These are phyloP conservation scores for Pseudonectria foliicola DNA, from an alignment of 2,329 filamentous ascomycete genomes.

Conservation along the genomic window DNA sequence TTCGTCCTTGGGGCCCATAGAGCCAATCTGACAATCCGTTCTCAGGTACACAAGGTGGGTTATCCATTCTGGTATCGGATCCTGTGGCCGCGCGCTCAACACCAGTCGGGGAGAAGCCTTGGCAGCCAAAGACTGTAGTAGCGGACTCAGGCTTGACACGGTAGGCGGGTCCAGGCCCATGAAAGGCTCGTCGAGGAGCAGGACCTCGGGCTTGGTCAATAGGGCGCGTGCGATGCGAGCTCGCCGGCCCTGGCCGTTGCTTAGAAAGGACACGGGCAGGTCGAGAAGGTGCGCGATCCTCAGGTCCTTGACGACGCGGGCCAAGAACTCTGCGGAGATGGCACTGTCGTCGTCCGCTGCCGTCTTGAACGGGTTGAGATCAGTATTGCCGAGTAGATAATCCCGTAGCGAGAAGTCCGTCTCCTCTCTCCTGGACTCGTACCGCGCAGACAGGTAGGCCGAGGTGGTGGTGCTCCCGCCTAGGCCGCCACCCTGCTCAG, in stretches of 20 bases:
- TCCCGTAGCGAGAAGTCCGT: conserved; percentile 81
- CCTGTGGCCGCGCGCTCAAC: conserved; percentile 74
- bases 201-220: conserved; percentile 67
- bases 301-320: conserved; percentile 62
- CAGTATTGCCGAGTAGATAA: conserved; percentile 74
- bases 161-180: conserved; percentile 92
- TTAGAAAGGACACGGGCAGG: conserved; percentile 82
- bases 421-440: conserved; percentile 79
- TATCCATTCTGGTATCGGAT: conserved; percentile 83
- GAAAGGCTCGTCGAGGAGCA: conserved; percentile 89
- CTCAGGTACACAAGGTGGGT: conserved; percentile 73
- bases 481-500: conserved; percentile 51
- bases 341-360: conserved; percentile 35
- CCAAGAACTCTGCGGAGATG: conserved; percentile 44
- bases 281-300: conserved; percentile 61
- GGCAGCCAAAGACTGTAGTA: conserved; percentile 63
- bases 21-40: conserved; percentile 56
- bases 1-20: conserved; percentile 56
- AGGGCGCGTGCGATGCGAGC: conserved; percentile 84
- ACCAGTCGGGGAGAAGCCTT: conserved; percentile 64
- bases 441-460: conserved; percentile 81
- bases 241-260: conserved; percentile 85
- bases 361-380: conserved; percentile 62
- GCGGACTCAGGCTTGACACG: conserved; percentile 59
- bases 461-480: conserved; percentile 55